Percentiles rank a stretch among this genome's conserved stretches.
Evolutionary conservation across 768 basidiomycete genomes (phyloP).

Genomic region (Rubroboletus satanas): DNA sequence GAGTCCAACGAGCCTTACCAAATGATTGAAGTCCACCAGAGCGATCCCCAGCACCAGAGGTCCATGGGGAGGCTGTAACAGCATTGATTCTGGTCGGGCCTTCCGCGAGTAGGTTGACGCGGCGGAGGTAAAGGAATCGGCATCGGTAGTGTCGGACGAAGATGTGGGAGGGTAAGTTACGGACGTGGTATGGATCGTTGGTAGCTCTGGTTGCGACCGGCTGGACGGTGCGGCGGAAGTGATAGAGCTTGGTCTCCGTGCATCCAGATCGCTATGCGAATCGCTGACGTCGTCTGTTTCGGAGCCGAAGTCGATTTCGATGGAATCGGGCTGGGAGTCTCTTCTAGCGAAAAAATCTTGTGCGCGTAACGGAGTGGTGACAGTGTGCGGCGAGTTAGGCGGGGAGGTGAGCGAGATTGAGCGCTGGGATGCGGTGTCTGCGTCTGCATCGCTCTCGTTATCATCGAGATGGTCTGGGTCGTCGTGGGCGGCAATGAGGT

Average conservation of each 20-base stretch:
- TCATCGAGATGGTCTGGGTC: slow-evolving; percentile 16
- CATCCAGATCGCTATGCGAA: slow-evolving; percentile 35
- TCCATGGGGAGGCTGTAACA: slow-evolving; percentile 52
- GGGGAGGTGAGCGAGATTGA: slow-evolving; percentile 75
- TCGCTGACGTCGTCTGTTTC: slow-evolving; percentile 53
- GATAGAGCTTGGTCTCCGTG: slow-evolving; percentile 44
- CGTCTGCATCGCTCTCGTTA: slow-evolving; percentile 52
- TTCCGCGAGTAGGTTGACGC: slow-evolving; percentile 58
- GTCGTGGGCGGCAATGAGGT: slow-evolving; percentile 3
- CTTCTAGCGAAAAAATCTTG: slow-evolving; percentile 37
- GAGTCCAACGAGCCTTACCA: slow-evolving; percentile 47
- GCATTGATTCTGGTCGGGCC: slow-evolving; percentile 72
- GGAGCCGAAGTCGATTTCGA: slow-evolving; percentile 52
- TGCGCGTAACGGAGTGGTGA: slow-evolving; percentile 16
- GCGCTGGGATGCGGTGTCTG: slow-evolving; percentile 74
- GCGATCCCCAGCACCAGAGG: slow-evolving; percentile 82
- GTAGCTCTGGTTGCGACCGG: slow-evolving; percentile 33
- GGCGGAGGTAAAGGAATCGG: slow-evolving; percentile 58
- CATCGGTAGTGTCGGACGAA: slow-evolving; percentile 42
- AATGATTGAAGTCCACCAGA: slow-evolving; percentile 92
- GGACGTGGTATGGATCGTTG: slow-evolving; percentile 32
- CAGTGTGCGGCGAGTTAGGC: slow-evolving; percentile 45
- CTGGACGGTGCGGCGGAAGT: slow-evolving; percentile 49
- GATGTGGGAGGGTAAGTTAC: slow-evolving; percentile 61
- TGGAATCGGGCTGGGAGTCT: slow-evolving; percentile 43